These are phyloP conservation scores for Monosporozyma servazzii DNA, from an alignment of 805 yeast genomes.

Conservation along the genomic window DNA sequence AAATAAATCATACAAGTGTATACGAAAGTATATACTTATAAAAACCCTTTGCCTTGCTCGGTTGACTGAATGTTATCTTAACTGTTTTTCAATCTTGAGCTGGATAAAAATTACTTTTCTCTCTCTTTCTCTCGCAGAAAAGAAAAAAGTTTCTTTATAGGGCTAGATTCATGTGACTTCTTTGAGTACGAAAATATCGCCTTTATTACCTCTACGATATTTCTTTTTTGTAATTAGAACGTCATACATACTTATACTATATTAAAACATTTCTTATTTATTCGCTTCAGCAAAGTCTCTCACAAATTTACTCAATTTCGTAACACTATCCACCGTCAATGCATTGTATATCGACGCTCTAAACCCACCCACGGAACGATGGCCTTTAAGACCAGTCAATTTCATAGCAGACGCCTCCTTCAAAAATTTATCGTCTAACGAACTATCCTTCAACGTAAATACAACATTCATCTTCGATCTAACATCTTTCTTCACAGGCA, in stretches of 20 bases:
- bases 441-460: constrained; percentile 61
- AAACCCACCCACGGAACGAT: constrained; percentile 94
- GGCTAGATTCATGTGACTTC: constrained; percentile 26
- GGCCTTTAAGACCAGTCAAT: constrained; percentile 83
- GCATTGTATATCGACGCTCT: constrained; percentile 92
- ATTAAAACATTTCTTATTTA: background rate
- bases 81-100: constrained; percentile 42
- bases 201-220: constrained; percentile 10
- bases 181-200: constrained; percentile 52
- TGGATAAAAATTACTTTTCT: too few species aligned
- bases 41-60: constrained; percentile 62
- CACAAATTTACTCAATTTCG: constrained; percentile 47
- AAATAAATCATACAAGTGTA: background rate
- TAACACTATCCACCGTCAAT: constrained; percentile 52
- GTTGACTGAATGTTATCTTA: constrained; percentile 17
- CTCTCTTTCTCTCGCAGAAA: too few species aligned
- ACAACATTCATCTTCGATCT: constrained; percentile 93
- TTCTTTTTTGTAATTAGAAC: constrained; percentile 26
- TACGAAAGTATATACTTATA: background rate
- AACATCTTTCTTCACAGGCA: constrained; percentile 53
- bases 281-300: constrained; percentile 47
- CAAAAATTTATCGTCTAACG: constrained; percentile 60
- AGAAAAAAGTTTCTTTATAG: constrained; percentile 1
- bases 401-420: constrained; percentile 50
- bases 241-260: constrained; percentile 7